Conservation (phyloP, 257 asterid species). For the Schizonepeta tenuifolia region DNA sequence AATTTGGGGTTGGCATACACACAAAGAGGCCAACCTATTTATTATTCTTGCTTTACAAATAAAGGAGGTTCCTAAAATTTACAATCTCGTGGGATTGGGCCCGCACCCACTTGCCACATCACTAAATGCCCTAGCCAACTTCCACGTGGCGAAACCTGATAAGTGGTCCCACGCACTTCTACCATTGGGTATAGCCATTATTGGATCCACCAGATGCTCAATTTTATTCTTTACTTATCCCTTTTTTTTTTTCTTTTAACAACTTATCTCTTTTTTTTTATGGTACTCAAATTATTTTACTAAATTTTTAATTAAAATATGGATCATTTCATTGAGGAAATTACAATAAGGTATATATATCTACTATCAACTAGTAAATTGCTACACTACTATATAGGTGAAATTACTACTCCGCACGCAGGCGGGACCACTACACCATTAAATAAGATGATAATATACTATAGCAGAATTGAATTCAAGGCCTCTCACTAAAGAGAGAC, state of each 20-base stretch:
- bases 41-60: constrained; percentile 30
- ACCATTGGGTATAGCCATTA: constrained; percentile 21
- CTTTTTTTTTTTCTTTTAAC: not conserved
- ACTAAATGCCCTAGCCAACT: constrained; percentile 36
- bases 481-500: too few species aligned
- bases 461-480: too few species aligned
- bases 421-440: too few species aligned
- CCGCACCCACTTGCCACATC: constrained; percentile 53
- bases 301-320: too few species aligned
- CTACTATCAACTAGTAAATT: too few species aligned
- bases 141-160: constrained; percentile 39
- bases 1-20: not conserved
- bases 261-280: not conserved
- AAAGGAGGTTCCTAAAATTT: constrained; percentile 34
- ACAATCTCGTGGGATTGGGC: constrained; percentile 34
- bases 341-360: too few species aligned
- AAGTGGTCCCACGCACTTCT: constrained; percentile 29
- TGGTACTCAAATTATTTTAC: not conserved
- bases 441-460: too few species aligned
- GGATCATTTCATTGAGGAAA: too few species aligned
- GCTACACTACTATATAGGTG: too few species aligned
- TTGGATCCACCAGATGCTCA: constrained; percentile 18
- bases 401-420: too few species aligned
- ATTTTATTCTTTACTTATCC: not conserved
- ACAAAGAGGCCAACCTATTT: constrained; percentile 11